Percentiles rank a stretch among this genome's conserved stretches.
phyloP scores from a whole-genome alignment of 2,329 filamentous ascomycete species.

The Aspergillus flavus region DNA sequence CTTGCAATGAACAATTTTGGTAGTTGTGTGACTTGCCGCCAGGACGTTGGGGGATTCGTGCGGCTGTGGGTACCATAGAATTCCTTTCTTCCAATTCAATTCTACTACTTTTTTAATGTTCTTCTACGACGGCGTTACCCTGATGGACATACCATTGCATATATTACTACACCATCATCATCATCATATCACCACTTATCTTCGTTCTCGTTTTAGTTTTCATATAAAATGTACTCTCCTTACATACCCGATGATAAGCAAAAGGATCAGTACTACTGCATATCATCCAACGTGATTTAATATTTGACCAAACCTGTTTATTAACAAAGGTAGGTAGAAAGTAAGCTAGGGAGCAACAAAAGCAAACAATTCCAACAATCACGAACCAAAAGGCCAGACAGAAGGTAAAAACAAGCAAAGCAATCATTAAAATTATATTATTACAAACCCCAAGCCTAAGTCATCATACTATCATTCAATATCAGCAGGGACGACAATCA shows the following conservation, averaged over 20 bases:
- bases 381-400: not conserved
- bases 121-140: not conserved
- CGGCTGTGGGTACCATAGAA: conserved; percentile 78
- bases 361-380: not conserved
- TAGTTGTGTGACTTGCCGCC: conserved; percentile 90
- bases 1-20: conserved; percentile 97
- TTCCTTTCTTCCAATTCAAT: not conserved
- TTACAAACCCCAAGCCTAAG: not conserved
- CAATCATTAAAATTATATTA: not conserved
- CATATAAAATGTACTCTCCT: not conserved
- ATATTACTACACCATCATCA: not conserved
- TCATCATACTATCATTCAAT: not conserved
- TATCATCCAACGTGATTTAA: not conserved
- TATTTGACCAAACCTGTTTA: not conserved
- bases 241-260: not conserved
- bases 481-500: not conserved
- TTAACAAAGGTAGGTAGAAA: not conserved
- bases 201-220: not conserved
- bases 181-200: not conserved
- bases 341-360: not conserved
- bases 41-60: conserved; percentile 86
- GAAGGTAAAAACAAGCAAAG: not conserved
- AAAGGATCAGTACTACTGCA: not conserved
- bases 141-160: not conserved
- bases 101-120: not conserved